Conservation (phyloP, 345 rosid species). For the Rhizophora mangle region DNA sequence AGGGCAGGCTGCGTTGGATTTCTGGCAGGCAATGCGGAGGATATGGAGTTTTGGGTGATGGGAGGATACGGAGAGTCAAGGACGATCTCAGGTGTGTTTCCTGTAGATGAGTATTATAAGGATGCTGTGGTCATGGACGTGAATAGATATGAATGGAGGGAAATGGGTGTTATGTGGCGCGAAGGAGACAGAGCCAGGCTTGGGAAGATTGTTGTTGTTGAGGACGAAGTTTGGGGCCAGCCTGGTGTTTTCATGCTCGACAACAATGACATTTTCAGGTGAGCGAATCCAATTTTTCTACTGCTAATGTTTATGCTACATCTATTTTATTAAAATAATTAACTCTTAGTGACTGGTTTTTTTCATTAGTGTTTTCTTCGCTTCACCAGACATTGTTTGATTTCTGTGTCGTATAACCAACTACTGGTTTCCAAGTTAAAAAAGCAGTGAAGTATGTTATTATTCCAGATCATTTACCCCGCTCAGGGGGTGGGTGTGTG, state of each 20-base stretch:
- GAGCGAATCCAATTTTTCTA: slow-evolving; percentile 1
- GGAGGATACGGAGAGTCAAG: slow-evolving; percentile 90
- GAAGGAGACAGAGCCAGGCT: slow-evolving; percentile 56
- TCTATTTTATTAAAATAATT: too few relatives aligned
- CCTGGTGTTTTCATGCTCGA: slow-evolving; percentile 79
- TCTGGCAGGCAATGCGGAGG: slow-evolving; percentile 41
- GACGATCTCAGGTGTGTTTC: slow-evolving; percentile 69
- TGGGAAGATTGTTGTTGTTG: slow-evolving; percentile 69
- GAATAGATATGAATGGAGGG: slow-evolving; percentile 50
- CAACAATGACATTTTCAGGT: slow-evolving; percentile 60
- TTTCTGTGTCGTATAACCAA: too few relatives aligned
- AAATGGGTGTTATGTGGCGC: slow-evolving; percentile 79
- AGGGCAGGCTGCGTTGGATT: slow-evolving; percentile 91
- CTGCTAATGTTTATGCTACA: neutral
- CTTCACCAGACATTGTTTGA: too few relatives aligned
- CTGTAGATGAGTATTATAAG: slow-evolving; percentile 74
- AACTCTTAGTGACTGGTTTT: too few relatives aligned
- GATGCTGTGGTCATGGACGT: slow-evolving; percentile 78
- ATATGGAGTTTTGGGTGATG: slow-evolving; percentile 89
- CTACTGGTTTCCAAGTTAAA: too few relatives aligned
- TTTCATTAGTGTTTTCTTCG: too few relatives aligned
- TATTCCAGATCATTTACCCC: too few relatives aligned
- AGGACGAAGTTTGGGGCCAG: slow-evolving; percentile 40
- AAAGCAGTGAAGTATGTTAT: too few relatives aligned
- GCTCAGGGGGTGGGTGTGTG: too few relatives aligned